phyloP scores from a whole-genome alignment of 768 basidiomycete species.

The Cystofilobasidium macerans region DNA sequence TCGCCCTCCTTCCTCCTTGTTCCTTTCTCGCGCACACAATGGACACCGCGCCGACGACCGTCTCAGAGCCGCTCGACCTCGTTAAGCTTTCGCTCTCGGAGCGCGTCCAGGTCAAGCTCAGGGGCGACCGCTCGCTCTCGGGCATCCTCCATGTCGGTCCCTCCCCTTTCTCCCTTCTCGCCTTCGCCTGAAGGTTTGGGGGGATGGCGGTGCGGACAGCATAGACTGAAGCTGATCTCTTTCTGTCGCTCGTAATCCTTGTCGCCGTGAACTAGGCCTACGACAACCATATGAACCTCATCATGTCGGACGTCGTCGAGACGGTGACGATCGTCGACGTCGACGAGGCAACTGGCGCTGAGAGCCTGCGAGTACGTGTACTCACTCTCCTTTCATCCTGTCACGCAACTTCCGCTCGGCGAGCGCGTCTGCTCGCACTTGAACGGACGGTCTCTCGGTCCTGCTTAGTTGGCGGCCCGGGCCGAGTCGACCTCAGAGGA shows the following conservation, averaged over 20 bases:
- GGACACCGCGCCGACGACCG: slow-evolving; percentile 26
- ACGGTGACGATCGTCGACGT: slow-evolving; percentile 90
- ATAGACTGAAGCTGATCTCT: not conserved
- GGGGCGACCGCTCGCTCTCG: slow-evolving; percentile 83
- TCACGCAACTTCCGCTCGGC: no score
- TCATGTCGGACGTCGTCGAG: slow-evolving; percentile 94
- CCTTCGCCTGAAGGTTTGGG: no score
- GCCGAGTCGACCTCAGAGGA: no score
- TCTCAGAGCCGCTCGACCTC: slow-evolving; percentile 84
- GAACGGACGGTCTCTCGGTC: not conserved
- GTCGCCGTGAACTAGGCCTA: slow-evolving; percentile 59
- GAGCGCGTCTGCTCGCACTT: not conserved
- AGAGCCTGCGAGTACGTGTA: slow-evolving; percentile 47
- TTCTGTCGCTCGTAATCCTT: not conserved
- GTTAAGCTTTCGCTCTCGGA: slow-evolving; percentile 92
- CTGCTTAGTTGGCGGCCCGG: no score
- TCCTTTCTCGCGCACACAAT: slow-evolving; percentile 3
- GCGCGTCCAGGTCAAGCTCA: slow-evolving; percentile 92
- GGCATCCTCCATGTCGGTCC: slow-evolving; percentile 78
- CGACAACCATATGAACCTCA: slow-evolving; percentile 99
- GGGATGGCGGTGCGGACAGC: no score
- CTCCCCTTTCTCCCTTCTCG: not conserved
- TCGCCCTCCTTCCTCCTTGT: not conserved
- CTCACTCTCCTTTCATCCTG: not conserved
- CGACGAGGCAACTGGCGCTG: slow-evolving; percentile 53